phyloP scores from a whole-genome alignment of 2,329 filamentous ascomycete genomes.

The Penicillium janthinellum region DNA sequence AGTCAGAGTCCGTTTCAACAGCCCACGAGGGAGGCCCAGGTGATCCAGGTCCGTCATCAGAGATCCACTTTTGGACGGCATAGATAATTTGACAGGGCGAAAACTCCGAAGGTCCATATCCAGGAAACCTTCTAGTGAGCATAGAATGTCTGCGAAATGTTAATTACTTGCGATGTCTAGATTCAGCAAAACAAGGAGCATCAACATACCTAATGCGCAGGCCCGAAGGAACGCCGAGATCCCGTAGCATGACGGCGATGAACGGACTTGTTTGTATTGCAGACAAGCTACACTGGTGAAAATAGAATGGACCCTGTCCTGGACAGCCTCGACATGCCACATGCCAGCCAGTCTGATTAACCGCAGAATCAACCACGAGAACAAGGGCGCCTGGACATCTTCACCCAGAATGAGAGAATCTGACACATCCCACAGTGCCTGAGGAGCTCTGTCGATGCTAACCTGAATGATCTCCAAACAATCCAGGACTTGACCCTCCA shows the following conservation, averaged over 20 bases:
- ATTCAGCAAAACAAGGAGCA: neutral
- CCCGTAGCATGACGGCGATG: constrained; percentile 32
- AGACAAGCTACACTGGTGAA: constrained; percentile 36
- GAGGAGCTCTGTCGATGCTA: constrained; percentile 72
- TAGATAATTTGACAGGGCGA: constrained; percentile 17
- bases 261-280: constrained; percentile 37
- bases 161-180: constrained; percentile 12
- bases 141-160: constrained; percentile 47
- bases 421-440: constrained; percentile 66
- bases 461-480: constrained; percentile 77
- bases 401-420: constrained; percentile 59
- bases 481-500: constrained; percentile 54
- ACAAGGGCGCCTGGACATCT: constrained; percentile 51
- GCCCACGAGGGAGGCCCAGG: constrained; percentile 33
- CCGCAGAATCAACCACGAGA: constrained; percentile 57
- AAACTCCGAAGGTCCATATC: constrained; percentile 10
- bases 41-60: constrained; percentile 35
- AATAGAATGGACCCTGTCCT: constrained; percentile 40
- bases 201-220: constrained; percentile 41
- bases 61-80: constrained; percentile 31
- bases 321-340: constrained; percentile 45
- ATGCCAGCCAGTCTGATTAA: constrained; percentile 52
- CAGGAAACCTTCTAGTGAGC: constrained; percentile 42
- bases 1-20: constrained; percentile 28
- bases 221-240: constrained; percentile 37